Conservation (phyloP, 2,329 filamentous ascomycete species). For the Pseudogymnoascus sp. region DNA sequence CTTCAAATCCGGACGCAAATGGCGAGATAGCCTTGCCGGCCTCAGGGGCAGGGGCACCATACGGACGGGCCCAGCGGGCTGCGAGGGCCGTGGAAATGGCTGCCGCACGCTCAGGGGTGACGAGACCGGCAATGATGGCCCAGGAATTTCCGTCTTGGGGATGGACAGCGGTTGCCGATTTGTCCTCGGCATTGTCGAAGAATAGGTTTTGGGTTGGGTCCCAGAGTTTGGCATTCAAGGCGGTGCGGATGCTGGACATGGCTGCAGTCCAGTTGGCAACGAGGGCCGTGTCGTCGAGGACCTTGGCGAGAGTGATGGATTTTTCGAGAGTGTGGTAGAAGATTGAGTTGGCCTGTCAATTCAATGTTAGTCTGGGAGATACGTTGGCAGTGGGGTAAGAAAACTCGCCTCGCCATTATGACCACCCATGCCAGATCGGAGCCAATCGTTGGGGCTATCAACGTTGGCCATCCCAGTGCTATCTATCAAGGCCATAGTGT, state of each 20-base stretch:
- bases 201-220: constrained; percentile 33
- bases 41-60: constrained; percentile 40
- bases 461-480: constrained; percentile 2
- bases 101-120: constrained; percentile 39
- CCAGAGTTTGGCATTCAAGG: constrained; percentile 38
- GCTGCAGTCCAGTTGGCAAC: constrained; percentile 29
- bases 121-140: constrained; percentile 33
- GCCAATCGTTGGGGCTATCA: constrained; percentile 22
- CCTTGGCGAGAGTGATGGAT: neutral
- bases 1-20: constrained; percentile 40
- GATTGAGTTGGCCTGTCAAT: neutral
- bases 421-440: constrained; percentile 23
- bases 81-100: constrained; percentile 25
- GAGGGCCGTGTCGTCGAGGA: constrained; percentile 30
- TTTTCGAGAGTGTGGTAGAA: neutral
- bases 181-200: constrained; percentile 33
- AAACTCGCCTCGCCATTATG: constrained; percentile 23
- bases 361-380: neutral
- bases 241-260: constrained; percentile 22
- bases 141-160: constrained; percentile 55
- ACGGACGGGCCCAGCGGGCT: constrained; percentile 20
- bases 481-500: constrained; percentile 27
- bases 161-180: constrained; percentile 41
- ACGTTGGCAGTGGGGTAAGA: neutral
- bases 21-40: constrained; percentile 40